Base-by-base conservation (phyloP, 2,329 filamentous ascomycete species). In the Clonostachys solani region DNA sequence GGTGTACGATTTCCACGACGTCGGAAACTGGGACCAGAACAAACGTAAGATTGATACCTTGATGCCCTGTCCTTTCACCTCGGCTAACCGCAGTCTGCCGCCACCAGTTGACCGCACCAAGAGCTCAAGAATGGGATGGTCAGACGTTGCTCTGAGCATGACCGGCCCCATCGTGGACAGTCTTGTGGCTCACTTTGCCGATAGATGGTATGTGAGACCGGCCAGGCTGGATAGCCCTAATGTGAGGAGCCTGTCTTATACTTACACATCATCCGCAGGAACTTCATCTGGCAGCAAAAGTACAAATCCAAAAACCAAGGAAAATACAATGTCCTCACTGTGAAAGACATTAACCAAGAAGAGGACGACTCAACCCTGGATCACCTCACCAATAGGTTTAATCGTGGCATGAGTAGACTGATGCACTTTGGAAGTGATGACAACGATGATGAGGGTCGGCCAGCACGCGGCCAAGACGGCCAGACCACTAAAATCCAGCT, bases 111-210 rank as follows among this genome's bases (percentile, higher is more conserved):
- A 95, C 58, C 81, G 92, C 44, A 85, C 83, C 12, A 81, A 83
- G 59, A 88, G 77, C 65, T 89, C 88, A 3, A 81, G 92, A 50
- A 96, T 96, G 90, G 91, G 91, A 17, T 96, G 92, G 92, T 89
- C 87, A 13, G 92, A 96, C 65, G 80, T 96, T 49, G 84, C 87
- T 12, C 73, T 96, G 47, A 90, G 83, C 55, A 64, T 96, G 48
- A 77, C 77, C 13, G 91, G 91, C 0, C 84, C 84, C 1, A 86
- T 89, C 10, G 84, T 92, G 0, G 74, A 85, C 52, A 90, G 88
- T 62, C 73, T 96, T 33, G 74, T 83, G 33, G 77, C 80, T 6
- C 90, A 96, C 62, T 96, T 96, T 57, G 77, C 83, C 3, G 86
- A 95, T 60, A 75, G 91, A 56, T 96, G 92, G 90, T 78, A 51